A percentile compares a stretch with the other conserved stretches of the same genome.
Evolutionary conservation across 2,329 filamentous ascomycete species (phyloP).

Genomic region (Penicillium sp.): DNA sequence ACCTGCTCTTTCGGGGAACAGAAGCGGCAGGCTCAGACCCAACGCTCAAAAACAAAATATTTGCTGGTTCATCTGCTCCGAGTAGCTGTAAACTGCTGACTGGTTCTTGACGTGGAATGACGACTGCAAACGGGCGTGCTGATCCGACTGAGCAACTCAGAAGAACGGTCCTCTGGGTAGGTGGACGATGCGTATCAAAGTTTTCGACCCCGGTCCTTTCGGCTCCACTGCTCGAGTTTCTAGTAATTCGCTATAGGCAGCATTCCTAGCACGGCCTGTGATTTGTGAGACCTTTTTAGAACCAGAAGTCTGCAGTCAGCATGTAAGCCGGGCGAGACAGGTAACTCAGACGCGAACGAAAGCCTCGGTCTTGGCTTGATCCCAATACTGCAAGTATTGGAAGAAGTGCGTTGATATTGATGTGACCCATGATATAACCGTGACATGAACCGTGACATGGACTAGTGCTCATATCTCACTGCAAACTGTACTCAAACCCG

Average conservation of each 20-base stretch:
- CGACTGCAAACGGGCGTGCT: too few species aligned
- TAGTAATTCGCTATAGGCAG: background rate
- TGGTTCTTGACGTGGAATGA: too few species aligned
- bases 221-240: background rate
- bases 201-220: background rate
- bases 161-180: background rate
- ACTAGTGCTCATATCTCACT: background rate
- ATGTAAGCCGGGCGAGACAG: background rate
- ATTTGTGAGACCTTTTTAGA: background rate
- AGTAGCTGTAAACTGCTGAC: too few species aligned
- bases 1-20: too few species aligned
- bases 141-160: background rate
- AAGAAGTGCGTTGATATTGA: background rate
- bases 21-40: too few species aligned
- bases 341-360: background rate
- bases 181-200: background rate
- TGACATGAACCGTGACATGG: background rate
- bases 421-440: background rate
- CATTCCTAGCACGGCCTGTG: background rate
- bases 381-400: too few species aligned
- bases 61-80: too few species aligned
- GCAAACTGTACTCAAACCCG: background rate
- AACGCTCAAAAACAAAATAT: too few species aligned
- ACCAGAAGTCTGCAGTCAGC: background rate
- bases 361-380: background rate